Base-by-base conservation (phyloP, 495 filamentous ascomycete species). In the Bryoglossum gracile region DNA sequence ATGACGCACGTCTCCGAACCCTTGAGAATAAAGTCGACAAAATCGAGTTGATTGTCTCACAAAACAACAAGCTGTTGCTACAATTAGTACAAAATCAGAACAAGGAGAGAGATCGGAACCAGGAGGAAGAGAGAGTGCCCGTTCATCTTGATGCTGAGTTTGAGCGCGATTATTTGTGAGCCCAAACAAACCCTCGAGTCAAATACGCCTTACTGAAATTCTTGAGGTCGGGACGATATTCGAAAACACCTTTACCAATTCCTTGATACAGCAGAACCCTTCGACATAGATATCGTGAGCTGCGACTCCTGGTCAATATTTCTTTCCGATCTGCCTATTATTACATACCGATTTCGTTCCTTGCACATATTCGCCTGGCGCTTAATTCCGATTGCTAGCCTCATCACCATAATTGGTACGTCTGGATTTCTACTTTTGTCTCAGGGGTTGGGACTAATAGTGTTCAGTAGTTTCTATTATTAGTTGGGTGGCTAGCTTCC, bases 161-260 rank as follows among this genome's bases (percentile, higher is more conserved):
- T 56, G 57, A 60, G 53, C 41, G 57, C 13, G 57, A 60, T 56
- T 60, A 60, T 36, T 38, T 60, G 57, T 60, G 53, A 60, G 53
- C 43, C 33, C 33, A 38, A 8, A 43, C 33, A 11, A 17, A 41
- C 26, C 36, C 37, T 47, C 23, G 23, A 50, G n/a, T 39, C 35
- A 37, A 13, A 11, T 30, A 21, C 38, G 28, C 34, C 19, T 34
- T 50, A 43, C 43, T 51, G 41, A 55, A 26, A 33, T 42, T 34
- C 30, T 43, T 47, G 42, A 57, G 55, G 55, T 53, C 55, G 19
- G 54, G 54, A 28, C 43, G 54, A 28, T 57, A 49, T 35, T 52
- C 54, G 39, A 57, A 57, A 17, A 57, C 54, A 23, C 54, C 54
- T 8, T 37, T 57, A 21, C 48, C 54, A 1, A 57, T 57, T 28